These are phyloP conservation scores for Fomitiporia mediterranea DNA, from an alignment of 1,284 basidiomycete species.

Conservation along the genomic window DNA sequence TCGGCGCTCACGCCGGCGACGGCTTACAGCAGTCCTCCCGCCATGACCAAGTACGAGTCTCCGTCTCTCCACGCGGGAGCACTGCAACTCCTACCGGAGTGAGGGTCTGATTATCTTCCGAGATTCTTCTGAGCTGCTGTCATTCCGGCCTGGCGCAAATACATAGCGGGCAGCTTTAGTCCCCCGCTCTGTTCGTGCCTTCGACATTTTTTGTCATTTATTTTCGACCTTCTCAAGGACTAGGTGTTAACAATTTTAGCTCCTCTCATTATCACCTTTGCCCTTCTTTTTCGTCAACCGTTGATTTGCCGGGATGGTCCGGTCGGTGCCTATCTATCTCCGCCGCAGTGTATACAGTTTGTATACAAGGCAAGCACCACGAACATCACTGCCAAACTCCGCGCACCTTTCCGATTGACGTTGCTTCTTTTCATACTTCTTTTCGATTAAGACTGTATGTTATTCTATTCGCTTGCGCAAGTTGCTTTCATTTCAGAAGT, in stretches of 20 bases:
- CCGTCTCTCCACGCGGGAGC: slow-evolving; percentile 15
- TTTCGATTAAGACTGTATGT: not conserved
- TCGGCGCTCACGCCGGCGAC: slow-evolving; percentile 24
- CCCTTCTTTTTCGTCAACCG: not conserved
- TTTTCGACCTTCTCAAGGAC: not conserved
- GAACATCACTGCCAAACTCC: too few relatives aligned
- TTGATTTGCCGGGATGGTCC: too few relatives aligned
- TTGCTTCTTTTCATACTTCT: not conserved
- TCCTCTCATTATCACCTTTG: not conserved
- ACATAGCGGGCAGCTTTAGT: not conserved
- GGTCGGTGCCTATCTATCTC: not conserved
- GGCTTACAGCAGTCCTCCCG: slow-evolving; percentile 20
- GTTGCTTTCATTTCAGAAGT: too few relatives aligned
- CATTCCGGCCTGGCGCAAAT: not conserved
- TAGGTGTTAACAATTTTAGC: not conserved
- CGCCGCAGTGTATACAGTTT: not conserved
- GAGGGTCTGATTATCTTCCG: slow-evolving; percentile 23
- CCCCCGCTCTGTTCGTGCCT: not conserved
- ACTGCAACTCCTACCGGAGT: slow-evolving; percentile 30
- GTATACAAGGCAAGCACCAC: not conserved
- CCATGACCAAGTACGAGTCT: slow-evolving; percentile 31
- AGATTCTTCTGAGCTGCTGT: not conserved
- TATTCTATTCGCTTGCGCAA: not conserved
- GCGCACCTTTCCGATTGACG: not conserved
- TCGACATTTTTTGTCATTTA: not conserved